Base-by-base conservation (phyloP, 2,329 filamentous ascomycete species). In the Fusarium nurragi region DNA sequence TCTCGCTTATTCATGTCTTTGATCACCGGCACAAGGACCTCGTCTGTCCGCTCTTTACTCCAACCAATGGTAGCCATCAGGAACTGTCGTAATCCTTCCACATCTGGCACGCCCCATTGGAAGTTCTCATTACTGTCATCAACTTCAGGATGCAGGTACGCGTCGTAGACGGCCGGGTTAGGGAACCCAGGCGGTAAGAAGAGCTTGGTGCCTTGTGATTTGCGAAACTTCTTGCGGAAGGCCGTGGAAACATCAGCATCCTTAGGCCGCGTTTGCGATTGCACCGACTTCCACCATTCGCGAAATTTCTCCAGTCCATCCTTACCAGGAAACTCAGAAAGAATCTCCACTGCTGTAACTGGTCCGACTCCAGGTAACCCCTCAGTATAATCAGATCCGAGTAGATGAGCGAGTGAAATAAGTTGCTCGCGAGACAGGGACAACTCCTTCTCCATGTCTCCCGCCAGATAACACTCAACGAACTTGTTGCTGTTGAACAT, bases 401-500 rank as follows among this genome's bases (percentile, higher is more conserved):
- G 85, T 0, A 99, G 84, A 73, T 98, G 94, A 0, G 95, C 95
- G 57, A 98, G 86, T 18, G 90, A 86, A 62, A 99, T 97, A 49
- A 99, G 87, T 72, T 94, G 92, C 51, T 90, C 84, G n/a, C 94
- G 88, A 4, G 92, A 90, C 0, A 99, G 86, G 0, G 91, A 92
- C 63, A 97, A 90, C 71, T 99, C 96, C 69, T 91, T 91, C 71
- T 97, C 92, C 1, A 99, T 82, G 72, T 99, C 95, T 0, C 81
- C 83, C 4, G 88, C 80, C 11, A 99, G 85, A 74, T 98, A 99
- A 78, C 95, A 98, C 79, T 99, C 95, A 38, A 99, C 95, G 71
- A 93, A 97, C 75, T 99, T 99, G 77, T 95, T 95, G 71, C 93
- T 90, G 77, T 97, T 99, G 83, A 99, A 99, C 93, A 99, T 97